Evolutionary conservation across 805 yeast genomes (phyloP), one percentile per base, ranked within the genome.

Genomic region (Candida glaebosa): DNA sequence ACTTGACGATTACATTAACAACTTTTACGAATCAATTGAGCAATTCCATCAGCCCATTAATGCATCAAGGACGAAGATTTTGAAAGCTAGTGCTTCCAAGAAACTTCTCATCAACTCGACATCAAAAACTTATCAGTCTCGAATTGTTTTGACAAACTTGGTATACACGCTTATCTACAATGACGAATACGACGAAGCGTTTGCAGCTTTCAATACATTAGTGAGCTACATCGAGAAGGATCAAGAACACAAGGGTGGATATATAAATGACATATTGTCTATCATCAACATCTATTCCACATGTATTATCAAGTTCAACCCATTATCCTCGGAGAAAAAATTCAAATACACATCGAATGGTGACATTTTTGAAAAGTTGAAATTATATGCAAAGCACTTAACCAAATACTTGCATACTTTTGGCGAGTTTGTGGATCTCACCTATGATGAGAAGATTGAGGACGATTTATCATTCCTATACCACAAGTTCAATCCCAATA

Each of bases 181-280:
- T 37, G 49, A 55, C 6, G 73, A 69, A 43, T 64, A 57, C 44
- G 75, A 70, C 42, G 75, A 70, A 45, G 75, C 75, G 1, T 53
- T 63, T 39, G 71, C 71, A 6, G 73, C 73, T 0, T 61, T 69
- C 42, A 61, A 60, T 25, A 67, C 74, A 1, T 69, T 59, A 44
- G 48, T 55, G 5, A 46, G 52, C 16, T 70, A 70, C 46, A 43
- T 63, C 7, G 57, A 60, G 14, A 62, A 58, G 31, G 69, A 65
- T 12, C 56, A 57, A 45, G 56, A 58, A 25, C 69, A 63, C 30
- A 48, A 56, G 32, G 54, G 54, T 7, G 67, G 68, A 3, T 19
- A 42, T 12, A 52, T 63, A 20, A 48, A 53, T 16, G 67, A 70
- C 39, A 49, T 70, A 16, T 47, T 70, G 22, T 45, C 62, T 4